Conservation (phyloP, 2,329 filamentous ascomycete species). For the Xylaria sp. region DNA sequence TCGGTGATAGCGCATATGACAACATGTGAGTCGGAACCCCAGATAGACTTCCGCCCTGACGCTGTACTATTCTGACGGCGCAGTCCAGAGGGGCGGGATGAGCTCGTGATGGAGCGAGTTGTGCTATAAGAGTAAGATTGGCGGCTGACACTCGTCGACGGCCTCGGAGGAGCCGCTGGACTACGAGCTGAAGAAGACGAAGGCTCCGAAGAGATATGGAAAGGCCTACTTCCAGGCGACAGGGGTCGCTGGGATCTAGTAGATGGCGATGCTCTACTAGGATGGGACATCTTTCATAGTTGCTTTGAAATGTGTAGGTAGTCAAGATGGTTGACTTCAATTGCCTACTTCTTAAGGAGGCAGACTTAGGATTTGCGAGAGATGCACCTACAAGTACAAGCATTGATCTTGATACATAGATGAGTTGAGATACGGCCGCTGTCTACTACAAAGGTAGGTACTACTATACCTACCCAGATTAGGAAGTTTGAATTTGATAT, state of each 20-base stretch:
- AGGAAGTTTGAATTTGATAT: not conserved
- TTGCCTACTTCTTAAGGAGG: not conserved
- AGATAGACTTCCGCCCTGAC: slow-evolving; percentile 60
- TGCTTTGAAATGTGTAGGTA: not conserved
- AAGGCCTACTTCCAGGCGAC: slow-evolving; percentile 9
- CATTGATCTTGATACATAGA: not conserved
- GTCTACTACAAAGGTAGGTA: not conserved
- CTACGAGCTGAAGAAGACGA: slow-evolving; percentile 38
- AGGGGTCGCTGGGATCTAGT: not conserved
- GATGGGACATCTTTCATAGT: not conserved
- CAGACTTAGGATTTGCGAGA: not conserved
- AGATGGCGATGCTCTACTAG: slow-evolving; percentile 19
- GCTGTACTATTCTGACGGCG: slow-evolving; percentile 52
- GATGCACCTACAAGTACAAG: not conserved
- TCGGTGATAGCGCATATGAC: slow-evolving; percentile 91
- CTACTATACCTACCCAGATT: not conserved
- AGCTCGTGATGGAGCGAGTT: slow-evolving; percentile 46
- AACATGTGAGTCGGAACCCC: slow-evolving; percentile 68
- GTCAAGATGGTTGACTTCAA: not conserved
- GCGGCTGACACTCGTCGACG: slow-evolving; percentile 43
- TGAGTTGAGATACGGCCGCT: not conserved
- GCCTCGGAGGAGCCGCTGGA: slow-evolving; percentile 33
- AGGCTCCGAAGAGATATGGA: slow-evolving; percentile 22
- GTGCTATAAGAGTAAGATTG: slow-evolving; percentile 44
- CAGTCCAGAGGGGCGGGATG: slow-evolving; percentile 41